Percentiles rank a stretch among this genome's conserved stretches.
Evolutionary conservation across 2,329 filamentous ascomycete genomes (phyloP).

Genomic region (Sclerotinia sclerotiorum): DNA sequence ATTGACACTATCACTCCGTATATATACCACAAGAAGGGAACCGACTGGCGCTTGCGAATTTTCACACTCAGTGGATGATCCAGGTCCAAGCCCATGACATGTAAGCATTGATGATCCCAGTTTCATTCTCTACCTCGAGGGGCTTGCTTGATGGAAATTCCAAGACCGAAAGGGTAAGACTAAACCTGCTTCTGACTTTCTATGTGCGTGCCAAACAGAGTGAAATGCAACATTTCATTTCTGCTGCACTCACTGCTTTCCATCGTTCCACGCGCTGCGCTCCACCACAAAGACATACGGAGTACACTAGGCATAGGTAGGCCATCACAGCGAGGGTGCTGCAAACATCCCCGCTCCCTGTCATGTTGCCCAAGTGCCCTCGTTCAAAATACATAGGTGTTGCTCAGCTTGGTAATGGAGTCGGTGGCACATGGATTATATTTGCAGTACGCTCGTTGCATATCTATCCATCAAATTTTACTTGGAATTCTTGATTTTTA

Average conservation of each 20-base stretch:
- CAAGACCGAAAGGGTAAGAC: slow-evolving; percentile 13
- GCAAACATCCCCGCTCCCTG: slow-evolving; percentile 10
- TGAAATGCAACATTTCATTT: slow-evolving; percentile 8
- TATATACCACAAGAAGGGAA: slow-evolving; percentile 1
- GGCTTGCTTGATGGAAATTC: not conserved
- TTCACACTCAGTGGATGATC: not conserved
- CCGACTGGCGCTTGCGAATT: slow-evolving; percentile 17
- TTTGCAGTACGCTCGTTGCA: not conserved
- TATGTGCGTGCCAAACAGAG: not conserved
- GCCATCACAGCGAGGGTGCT: not conserved
- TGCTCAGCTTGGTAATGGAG: not conserved
- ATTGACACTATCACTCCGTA: not conserved
- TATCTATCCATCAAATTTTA: not conserved
- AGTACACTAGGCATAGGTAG: not conserved
- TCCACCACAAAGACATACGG: slow-evolving; percentile 16
- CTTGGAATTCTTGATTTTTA: not conserved
- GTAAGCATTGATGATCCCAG: slow-evolving; percentile 20
- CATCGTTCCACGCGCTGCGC: slow-evolving; percentile 24
- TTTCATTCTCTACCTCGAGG: not conserved
- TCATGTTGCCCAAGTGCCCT: slow-evolving; percentile 4
- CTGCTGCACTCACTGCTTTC: slow-evolving; percentile 19
- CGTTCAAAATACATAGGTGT: not conserved
- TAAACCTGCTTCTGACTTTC: not conserved
- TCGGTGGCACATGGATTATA: not conserved
- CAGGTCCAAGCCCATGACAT: slow-evolving; percentile 11